Evolutionary conservation across 495 filamentous ascomycete species (phyloP).

Genomic region (Cenococcum geophilum): DNA sequence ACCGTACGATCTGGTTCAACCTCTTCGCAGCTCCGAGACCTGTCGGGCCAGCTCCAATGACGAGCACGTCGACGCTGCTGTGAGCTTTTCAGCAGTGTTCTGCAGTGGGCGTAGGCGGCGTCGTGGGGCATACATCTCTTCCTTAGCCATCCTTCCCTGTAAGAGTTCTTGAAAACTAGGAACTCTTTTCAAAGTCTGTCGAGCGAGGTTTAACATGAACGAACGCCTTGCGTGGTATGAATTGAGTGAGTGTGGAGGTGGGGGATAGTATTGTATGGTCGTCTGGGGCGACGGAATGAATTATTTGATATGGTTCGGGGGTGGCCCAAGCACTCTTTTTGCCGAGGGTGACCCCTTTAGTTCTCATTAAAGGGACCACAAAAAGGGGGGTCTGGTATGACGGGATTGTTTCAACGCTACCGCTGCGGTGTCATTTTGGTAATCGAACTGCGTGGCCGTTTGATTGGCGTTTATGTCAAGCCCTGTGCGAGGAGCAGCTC

Average conservation of each 20-base stretch:
- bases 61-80: conserved; percentile 91
- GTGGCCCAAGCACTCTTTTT: background rate
- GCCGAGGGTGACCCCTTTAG: no score
- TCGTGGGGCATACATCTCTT: conserved; percentile 42
- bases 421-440: background rate
- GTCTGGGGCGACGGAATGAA: background rate
- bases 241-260: conserved; percentile 14
- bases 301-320: background rate
- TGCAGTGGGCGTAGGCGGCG: background rate
- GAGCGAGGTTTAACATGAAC: conserved; percentile 31
- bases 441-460: background rate
- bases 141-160: conserved; percentile 55
- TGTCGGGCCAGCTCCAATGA: conserved; percentile 97
- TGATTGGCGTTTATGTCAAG: background rate
- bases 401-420: background rate
- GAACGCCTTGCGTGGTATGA: conserved; percentile 7
- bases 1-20: conserved; percentile 83
- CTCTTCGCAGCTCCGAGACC: conserved; percentile 96
- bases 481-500: background rate
- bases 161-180: conserved; percentile 56
- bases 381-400: background rate
- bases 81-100: conserved; percentile 1
- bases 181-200: conserved; percentile 47
- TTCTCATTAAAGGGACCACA: background rate
- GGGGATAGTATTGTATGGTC: background rate